These are phyloP conservation scores for Bonia amplexicaulis DNA, from an alignment of 176 grass and related monocot species.

Conservation along the genomic window DNA sequence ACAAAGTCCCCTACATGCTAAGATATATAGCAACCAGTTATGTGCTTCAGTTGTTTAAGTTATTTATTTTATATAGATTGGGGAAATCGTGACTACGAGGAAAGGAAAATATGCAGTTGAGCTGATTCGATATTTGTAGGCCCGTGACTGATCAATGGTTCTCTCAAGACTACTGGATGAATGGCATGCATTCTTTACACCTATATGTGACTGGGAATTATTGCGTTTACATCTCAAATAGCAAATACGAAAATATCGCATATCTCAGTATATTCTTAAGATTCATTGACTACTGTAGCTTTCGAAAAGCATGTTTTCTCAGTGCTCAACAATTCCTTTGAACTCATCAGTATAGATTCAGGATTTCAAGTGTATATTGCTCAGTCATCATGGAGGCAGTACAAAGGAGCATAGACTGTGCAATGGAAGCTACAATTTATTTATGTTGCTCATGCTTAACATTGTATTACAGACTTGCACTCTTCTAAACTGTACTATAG, in stretches of 20 bases:
- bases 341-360: background rate
- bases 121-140: constrained; percentile 79
- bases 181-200: constrained; percentile 16
- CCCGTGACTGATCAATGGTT: background rate
- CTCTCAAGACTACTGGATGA: constrained; percentile 3
- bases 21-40: background rate
- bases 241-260: background rate
- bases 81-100: constrained; percentile 64
- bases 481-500: background rate
- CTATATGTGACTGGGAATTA: background rate
- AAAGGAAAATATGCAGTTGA: constrained; percentile 90
- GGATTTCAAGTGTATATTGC: background rate
- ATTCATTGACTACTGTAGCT: background rate
- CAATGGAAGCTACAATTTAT: background rate
- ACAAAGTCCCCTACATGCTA: background rate
- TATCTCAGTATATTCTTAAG: background rate
- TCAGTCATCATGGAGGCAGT: background rate
- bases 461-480: background rate
- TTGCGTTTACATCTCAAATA: background rate
- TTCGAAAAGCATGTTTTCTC: background rate
- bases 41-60: constrained; percentile 8
- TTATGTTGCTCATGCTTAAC: background rate
- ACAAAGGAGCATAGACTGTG: background rate
- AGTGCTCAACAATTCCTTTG: background rate
- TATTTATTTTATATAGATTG: constrained; percentile 55